Percentiles rank a stretch among this genome's conserved stretches.
Evolutionary conservation across 768 basidiomycete genomes (phyloP).

Genomic region (Sporobolomyces phaffii): DNA sequence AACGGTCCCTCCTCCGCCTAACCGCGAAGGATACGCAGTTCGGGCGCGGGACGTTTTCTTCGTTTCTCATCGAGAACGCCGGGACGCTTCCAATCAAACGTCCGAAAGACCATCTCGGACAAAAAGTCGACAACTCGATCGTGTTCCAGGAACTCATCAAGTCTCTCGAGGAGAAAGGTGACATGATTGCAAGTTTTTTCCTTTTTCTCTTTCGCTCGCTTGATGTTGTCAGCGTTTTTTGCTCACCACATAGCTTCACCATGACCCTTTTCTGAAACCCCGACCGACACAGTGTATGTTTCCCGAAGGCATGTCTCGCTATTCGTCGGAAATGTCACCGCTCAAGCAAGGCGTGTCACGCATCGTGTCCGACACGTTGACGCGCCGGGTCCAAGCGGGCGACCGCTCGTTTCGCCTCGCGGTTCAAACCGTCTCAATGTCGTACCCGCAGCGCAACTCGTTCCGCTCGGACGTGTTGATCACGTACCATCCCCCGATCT

Average conservation of each 20-base stretch:
- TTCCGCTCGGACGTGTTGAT: constrained; percentile 84
- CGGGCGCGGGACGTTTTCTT: constrained; percentile 72
- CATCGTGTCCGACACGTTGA: constrained; percentile 69
- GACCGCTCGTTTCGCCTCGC: constrained; percentile 57
- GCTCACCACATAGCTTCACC: not conserved
- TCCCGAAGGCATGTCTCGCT: constrained; percentile 79
- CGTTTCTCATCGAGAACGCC: constrained; percentile 81
- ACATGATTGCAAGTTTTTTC: constrained; percentile 3
- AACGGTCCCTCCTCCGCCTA: constrained; percentile 69
- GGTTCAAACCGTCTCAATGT: constrained; percentile 61
- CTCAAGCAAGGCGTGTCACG: constrained; percentile 83
- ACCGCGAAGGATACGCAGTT: constrained; percentile 87
- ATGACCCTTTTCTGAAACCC: constrained; percentile 50
- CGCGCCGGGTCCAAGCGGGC: constrained; percentile 62
- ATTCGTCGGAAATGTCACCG: constrained; percentile 78
- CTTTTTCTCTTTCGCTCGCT: constrained; percentile 11
- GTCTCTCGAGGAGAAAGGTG: constrained; percentile 22
- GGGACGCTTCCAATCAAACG: constrained; percentile 74
- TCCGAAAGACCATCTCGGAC: constrained; percentile 60
- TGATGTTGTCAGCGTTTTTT: too few species aligned
- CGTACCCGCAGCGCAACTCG: constrained; percentile 67
- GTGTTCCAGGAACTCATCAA: constrained; percentile 61
- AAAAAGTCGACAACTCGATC: constrained; percentile 58
- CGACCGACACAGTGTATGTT: constrained; percentile 58
- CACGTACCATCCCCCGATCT: constrained; percentile 49